Evolutionary conservation across 805 yeast genomes (phyloP), one percentile per base, ranked within the genome.

Genomic region (Candida awuae): DNA sequence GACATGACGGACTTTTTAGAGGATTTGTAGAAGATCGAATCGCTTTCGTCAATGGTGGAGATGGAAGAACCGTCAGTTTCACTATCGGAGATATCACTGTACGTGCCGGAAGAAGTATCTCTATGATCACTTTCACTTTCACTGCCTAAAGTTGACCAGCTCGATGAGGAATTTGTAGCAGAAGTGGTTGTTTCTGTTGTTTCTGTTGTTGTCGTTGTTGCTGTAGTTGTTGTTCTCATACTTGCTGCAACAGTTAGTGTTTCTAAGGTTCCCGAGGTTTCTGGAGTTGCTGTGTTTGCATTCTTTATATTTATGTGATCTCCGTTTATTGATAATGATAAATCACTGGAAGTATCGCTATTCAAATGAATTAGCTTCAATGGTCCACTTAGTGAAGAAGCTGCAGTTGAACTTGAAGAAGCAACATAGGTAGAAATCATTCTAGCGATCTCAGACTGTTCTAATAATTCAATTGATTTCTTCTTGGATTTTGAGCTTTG

Each of bases 371-470:
- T 32, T 23, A 26, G 21, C 10, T 3, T 30, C 12, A 15, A 15
- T 21, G 4, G 14, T 13, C 8, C 29, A 2, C 4, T 16, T 8
- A 25, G 19, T 7, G 29, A 35, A n/a, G 35, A 38, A 15, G 20
- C 13, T 20, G 22, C 30, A 29, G 30, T 38, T 8, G 39, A 16
- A 8, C 6, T 19, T 3, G 4, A 20, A 6, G 39, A 38, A 4
- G 19, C 22, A 23, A 42, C 17, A 22, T 38, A 38, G 18, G 27
- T 38, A n/a, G 33, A 15, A 27, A 42, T 25, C 4, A 38, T 8
- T 32, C 28, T 35, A 21, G 32, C 40, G n/a, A 42, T 18, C 20
- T 34, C 32, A 13, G 17, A 4, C 6, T 25, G 15, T 6, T 37
- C 36, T 9, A 15, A 29, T 5, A 14, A 29, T 6, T 22, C 15